Conservation (phyloP, 805 yeast species). For the Wickerhamomyces canadensis region DNA sequence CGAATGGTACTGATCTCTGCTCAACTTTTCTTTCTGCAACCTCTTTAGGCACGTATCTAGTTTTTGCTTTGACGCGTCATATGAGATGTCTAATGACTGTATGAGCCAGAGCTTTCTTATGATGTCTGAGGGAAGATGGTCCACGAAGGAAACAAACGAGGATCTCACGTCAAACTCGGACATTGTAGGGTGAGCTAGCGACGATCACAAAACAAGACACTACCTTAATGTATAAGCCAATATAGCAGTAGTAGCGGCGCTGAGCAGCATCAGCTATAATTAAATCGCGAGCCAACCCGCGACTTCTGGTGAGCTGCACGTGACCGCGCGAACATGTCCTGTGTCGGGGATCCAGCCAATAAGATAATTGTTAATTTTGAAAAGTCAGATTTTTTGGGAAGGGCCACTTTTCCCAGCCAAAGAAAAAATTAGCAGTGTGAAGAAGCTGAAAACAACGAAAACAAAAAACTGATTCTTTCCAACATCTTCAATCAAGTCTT, state of each 20-base stretch:
- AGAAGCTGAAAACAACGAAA: constrained; percentile 2
- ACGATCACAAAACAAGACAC: too few relatives aligned
- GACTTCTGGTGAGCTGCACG: neutral
- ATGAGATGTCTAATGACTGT: constrained; percentile 28
- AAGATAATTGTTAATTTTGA: constrained; percentile 11
- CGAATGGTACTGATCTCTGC: constrained; percentile 7
- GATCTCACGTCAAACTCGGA: constrained; percentile 31
- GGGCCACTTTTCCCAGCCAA: constrained; percentile 1
- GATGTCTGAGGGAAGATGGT: constrained; percentile 39
- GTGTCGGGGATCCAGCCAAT: constrained; percentile 18
- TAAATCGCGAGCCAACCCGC: too few relatives aligned
- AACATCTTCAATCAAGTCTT: neutral
- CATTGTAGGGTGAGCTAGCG: too few relatives aligned
- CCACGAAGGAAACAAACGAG: constrained; percentile 32
- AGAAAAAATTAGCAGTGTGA: constrained; percentile 1
- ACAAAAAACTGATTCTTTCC: neutral
- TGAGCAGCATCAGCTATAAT: too few relatives aligned
- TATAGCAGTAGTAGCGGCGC: too few relatives aligned
- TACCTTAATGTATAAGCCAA: too few relatives aligned
- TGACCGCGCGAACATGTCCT: neutral
- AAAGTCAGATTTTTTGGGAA: constrained; percentile 1
- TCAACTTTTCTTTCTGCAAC: constrained; percentile 7
- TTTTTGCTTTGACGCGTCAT: constrained; percentile 12
- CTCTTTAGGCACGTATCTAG: constrained; percentile 12
- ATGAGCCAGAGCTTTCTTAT: constrained; percentile 36